phyloP scores from a whole-genome alignment of 2,329 filamentous ascomycete genomes.

The Neopestalotiopsis sp. region DNA sequence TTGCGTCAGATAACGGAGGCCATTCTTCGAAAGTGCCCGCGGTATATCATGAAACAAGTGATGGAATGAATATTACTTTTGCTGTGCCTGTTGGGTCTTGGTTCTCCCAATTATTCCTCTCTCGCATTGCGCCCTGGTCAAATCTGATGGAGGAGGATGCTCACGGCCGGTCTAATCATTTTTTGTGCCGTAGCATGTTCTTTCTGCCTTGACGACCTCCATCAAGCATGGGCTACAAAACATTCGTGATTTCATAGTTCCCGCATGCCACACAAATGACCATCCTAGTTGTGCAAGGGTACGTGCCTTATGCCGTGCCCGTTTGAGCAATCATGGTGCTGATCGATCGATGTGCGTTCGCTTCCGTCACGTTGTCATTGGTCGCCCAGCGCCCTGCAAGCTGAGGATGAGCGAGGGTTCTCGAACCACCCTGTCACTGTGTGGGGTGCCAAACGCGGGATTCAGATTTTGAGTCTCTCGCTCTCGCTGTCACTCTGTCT shows the following conservation, averaged over 20 bases:
- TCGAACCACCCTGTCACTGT: neutral
- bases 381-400: neutral
- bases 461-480: neutral
- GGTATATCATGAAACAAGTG: too few species aligned
- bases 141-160: too few species aligned
- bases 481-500: too few species aligned
- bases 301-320: neutral
- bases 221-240: neutral
- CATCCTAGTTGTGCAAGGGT: slow-evolving; percentile 1
- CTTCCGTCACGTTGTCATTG: neutral
- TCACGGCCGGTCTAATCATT: too few species aligned
- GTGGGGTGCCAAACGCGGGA: neutral
- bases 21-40: too few species aligned
- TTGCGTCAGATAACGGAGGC: too few species aligned
- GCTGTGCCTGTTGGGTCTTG: too few species aligned
- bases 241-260: slow-evolving; percentile 11
- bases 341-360: slow-evolving; percentile 3
- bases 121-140: too few species aligned
- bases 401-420: neutral
- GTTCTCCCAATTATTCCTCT: too few species aligned
- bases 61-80: too few species aligned
- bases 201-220: neutral
- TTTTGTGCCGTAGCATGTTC: too few species aligned
- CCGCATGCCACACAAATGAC: neutral
- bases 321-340: neutral